phyloP scores from a whole-genome alignment of 306 rosid genomes.

The Medicago lupulina region DNA sequence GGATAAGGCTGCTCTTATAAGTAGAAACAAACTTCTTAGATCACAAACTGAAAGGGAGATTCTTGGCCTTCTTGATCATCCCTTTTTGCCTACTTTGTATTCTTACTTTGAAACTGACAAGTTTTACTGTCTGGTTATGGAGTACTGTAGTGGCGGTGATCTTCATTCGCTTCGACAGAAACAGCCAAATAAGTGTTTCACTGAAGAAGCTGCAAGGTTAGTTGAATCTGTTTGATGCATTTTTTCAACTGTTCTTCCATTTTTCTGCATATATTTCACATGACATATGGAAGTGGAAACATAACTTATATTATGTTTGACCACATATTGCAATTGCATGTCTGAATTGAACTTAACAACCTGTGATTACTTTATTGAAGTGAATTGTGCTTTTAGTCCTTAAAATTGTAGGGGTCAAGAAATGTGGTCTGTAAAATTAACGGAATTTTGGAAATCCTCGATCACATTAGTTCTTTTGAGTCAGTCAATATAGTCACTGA shows the following conservation, averaged over 20 bases:
- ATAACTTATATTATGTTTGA: not conserved
- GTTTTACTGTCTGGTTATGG: slow-evolving; percentile 85
- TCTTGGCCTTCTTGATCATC: slow-evolving; percentile 94
- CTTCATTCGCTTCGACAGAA: slow-evolving; percentile 90
- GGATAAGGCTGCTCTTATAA: slow-evolving; percentile 86
- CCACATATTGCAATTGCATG: not conserved
- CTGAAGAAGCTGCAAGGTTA: slow-evolving; percentile 93
- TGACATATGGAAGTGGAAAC: not conserved
- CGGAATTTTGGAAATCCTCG: no score
- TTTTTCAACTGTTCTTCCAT: not conserved
- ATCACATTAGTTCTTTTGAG: no score
- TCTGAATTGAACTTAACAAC: no score
- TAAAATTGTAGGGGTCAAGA: no score
- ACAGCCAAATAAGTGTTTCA: slow-evolving; percentile 81
- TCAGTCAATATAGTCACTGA: no score
- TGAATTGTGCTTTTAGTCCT: no score
- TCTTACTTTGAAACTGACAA: slow-evolving; percentile 85
- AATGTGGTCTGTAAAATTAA: no score
- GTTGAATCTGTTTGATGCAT: slow-evolving; percentile 34
- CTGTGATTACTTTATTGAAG: no score
- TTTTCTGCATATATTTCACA: slow-evolving; percentile 3
- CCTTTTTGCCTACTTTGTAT: slow-evolving; percentile 89
- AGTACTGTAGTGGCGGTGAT: slow-evolving; percentile 91
- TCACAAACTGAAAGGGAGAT: slow-evolving; percentile 93
- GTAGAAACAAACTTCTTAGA: slow-evolving; percentile 83